Evolutionary conservation across 345 rosid genomes (phyloP).

Genomic region (Melaleuca alternifolia): DNA sequence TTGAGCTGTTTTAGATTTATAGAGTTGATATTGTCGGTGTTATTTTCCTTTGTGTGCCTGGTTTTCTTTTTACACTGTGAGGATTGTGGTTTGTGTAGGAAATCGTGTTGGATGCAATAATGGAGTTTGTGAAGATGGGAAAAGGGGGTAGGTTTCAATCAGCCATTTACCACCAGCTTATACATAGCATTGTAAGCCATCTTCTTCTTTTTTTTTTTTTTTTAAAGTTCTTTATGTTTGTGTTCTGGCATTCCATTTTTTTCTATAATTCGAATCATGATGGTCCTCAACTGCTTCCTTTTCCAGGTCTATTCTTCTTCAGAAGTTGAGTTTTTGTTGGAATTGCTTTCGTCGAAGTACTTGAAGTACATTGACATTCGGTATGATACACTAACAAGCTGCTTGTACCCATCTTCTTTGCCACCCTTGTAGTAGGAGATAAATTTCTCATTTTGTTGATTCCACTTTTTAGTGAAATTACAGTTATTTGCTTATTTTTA

Average conservation of each 20-base stretch:
- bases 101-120: slow-evolving; percentile 61
- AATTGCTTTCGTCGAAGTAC: slow-evolving; percentile 54
- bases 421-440: not conserved
- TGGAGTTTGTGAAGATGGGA: slow-evolving; percentile 72
- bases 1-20: not conserved
- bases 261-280: not conserved
- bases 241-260: not conserved
- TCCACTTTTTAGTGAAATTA: not conserved
- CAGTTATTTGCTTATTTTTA: not conserved
- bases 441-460: not conserved
- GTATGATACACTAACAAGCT: slow-evolving; percentile 18
- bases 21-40: not conserved
- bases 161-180: slow-evolving; percentile 55
- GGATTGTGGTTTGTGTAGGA: slow-evolving; percentile 32
- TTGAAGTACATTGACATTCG: slow-evolving; percentile 70
- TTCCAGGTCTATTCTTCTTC: slow-evolving; percentile 42
- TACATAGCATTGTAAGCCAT: slow-evolving; percentile 63
- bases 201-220: not conserved
- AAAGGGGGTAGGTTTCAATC: slow-evolving; percentile 64
- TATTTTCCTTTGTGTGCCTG: not conserved
- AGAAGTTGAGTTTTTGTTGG: slow-evolving; percentile 29
- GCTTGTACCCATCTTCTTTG: not conserved
- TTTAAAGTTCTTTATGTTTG: not conserved
- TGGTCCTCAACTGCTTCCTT: not conserved
- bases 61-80: not conserved